Evolutionary conservation across 192 early-diverging fungal genomes (phyloP), one percentile per base, ranked within the genome.

Genomic region (Rhizophagus sp.): DNA sequence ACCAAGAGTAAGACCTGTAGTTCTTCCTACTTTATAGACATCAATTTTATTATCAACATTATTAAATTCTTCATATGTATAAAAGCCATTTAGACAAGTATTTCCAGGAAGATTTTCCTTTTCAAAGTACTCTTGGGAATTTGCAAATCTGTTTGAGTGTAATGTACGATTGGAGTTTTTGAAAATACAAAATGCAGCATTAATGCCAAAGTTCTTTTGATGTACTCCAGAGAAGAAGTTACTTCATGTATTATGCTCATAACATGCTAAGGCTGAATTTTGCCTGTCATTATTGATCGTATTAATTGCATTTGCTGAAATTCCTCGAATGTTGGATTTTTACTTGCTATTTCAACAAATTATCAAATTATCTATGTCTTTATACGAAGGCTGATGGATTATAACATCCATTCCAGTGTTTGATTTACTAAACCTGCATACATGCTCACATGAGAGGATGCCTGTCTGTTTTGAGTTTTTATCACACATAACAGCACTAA

Each of bases 331-430:
- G 15, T 17, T 50, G 15, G 13, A 50, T 50, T 1, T 50, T 50
- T 1, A 17, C 15, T 50, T 50, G 11, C 65, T 13, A 66, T 30
- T 27, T 30, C 11, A 30, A 13, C n/a, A 66, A 66, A 66, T 24
- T 27, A 24, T 36, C 22, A 5, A 22, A 5, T 44, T 22, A 71
- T 71, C 69, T 71, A 71, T n/a, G 44, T 71, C 69, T 71, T 41
- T 15, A 44, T 71, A 39, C 69, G 69, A 71, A 71, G 69, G 69
- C 41, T 71, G 69, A 71, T 71, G 30, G 69, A 71, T 71, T 36
- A 36, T 71, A 19, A 36, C 69, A 71, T 1, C 36, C 13, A 8
- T 27, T 71, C 34, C 69, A 34, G 13, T 36, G 44, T 39, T 66
- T 24, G 65, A 66, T 66, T 66, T 24, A 66, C 65, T 30, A 66